Base-by-base conservation (phyloP, 2,329 filamentous ascomycete genomes). In the Penicillium sp. region DNA sequence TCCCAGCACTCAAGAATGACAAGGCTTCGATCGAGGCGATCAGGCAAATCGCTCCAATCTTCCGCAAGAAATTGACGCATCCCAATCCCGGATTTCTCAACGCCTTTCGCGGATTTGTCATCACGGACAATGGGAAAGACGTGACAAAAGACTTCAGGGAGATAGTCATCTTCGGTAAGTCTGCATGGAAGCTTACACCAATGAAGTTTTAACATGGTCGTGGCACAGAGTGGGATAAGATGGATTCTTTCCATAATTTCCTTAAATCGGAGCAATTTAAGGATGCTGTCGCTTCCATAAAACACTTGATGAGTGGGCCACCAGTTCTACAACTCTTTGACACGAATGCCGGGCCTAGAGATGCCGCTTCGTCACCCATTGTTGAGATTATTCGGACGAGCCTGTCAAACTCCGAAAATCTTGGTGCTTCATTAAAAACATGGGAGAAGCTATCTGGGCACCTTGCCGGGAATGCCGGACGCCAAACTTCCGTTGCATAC, bases 161-260 rank as follows among this genome's bases (percentile, higher is more conserved):
- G 16, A 24, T 54, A 18, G 10, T 54, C 3, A 43, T 56, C 2
- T 50, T 56, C 22, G 54, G 54, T 52, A 44, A 38, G 43, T 42
- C 14, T 4, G 7, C 13, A 35, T 18, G 31, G 5, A 3, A n/a
- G 5, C n/a, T 18, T 7, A 5, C 5, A n/a, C 18, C 13, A 8
- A 36, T 14, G n/a, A 1, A n/a, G 27, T 5, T n/a, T 13, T n/a
- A 8, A 6, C 16, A 25, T n/a, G 10, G 3, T 5, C 35, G 5
- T 10, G 4, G 18, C 3, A 22, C 33, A 56, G 53, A 56, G 16
- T 56, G 53, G 53, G 30, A 35, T 5, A 35, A 48, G 22, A 18
- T 27, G 10, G 50, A 45, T 18, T 39, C 39, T 9, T 56, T 56
- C 30, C 44, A 48, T 5, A 14, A 27, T 1, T 56, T 56, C 42